Evolutionary conservation across 2,329 filamentous ascomycete genomes (phyloP), one percentile per base, ranked within the genome.

Genomic region (Diplodia mutila): DNA sequence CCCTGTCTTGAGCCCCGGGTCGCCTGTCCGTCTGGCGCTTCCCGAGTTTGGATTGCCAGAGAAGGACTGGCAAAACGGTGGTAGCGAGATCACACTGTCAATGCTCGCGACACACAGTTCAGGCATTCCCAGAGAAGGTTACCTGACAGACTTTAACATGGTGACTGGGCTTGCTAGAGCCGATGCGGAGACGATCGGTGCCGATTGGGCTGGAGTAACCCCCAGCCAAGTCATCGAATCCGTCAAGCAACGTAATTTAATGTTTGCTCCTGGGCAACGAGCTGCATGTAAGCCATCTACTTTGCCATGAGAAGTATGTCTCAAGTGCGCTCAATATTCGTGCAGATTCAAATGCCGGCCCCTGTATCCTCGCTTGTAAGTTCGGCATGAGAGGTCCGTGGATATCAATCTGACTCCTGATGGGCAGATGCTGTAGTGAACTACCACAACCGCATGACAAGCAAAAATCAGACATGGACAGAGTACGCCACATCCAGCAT

Each of bases 101-200:
- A 76, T 77, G 75, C 69, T 76, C n/a, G 75, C 74, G 4, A 75
- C 72, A n/a, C 75, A 77, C 21, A 77, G 69, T 9, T 72, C 73
- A 5, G 75, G 75, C 1, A 55, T 76, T 9, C 69, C 74, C 9
- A 52, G 75, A 14, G 75, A 77, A 34, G 73, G 73, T n/a, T 77
- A 74, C 52, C 72, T 71, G 14, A 76, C 75, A 1, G 68, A 69
- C 5, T 77, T 76, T 67, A 74, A 77, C 46, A 72, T 75, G 70
- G 67, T 77, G 1, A 37, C 71, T 0, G 71, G 67, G 4, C 69
- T 67, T 1, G 72, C 73, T 0, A 76, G 73, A 55, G 75, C 73
- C 2, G 71, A 75, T 63, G 54, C 72, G 1, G 54, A 66, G 7
- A 72, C 71, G 1, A 76, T 76, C 46, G 75, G 75, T n/a, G 69